These are phyloP conservation scores for Besnoitia besnoiti DNA, from an alignment of 169 alveolate species.

Conservation along the genomic window DNA sequence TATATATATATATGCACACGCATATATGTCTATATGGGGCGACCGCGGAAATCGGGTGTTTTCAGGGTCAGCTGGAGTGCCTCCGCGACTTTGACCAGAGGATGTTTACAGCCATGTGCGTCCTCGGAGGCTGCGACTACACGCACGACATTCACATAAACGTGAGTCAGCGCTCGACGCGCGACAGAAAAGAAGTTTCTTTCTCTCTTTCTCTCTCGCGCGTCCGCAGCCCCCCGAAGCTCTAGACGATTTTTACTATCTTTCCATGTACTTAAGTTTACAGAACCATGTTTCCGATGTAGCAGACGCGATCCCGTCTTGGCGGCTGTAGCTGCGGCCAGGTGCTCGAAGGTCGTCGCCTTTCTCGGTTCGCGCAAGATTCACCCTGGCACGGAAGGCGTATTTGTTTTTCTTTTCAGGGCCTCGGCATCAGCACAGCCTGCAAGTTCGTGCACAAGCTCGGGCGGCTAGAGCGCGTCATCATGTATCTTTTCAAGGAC, in stretches of 20 bases:
- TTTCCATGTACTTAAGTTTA: no score
- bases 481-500: conserved; percentile 51
- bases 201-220: neutral
- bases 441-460: conserved; percentile 44
- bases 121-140: conserved; percentile 72
- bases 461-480: conserved; percentile 46
- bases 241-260: neutral
- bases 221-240: neutral
- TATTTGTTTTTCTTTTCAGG: neutral
- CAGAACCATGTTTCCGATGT: no score
- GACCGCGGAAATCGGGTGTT: neutral
- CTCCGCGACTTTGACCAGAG: conserved; percentile 39
- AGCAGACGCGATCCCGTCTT: no score
- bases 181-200: no score
- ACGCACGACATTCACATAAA: conserved; percentile 63
- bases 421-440: conserved; percentile 60
- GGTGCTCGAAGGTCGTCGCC: no score
- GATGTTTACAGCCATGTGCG: conserved; percentile 69
- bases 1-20: neutral
- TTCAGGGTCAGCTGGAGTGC: conserved; percentile 46
- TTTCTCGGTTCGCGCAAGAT: no score
- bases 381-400: no score
- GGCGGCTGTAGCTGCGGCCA: no score
- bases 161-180: neutral
- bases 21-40: neutral